Conservation (phyloP, 345 rosid genomes). For the Bruguiera parviflora region DNA sequence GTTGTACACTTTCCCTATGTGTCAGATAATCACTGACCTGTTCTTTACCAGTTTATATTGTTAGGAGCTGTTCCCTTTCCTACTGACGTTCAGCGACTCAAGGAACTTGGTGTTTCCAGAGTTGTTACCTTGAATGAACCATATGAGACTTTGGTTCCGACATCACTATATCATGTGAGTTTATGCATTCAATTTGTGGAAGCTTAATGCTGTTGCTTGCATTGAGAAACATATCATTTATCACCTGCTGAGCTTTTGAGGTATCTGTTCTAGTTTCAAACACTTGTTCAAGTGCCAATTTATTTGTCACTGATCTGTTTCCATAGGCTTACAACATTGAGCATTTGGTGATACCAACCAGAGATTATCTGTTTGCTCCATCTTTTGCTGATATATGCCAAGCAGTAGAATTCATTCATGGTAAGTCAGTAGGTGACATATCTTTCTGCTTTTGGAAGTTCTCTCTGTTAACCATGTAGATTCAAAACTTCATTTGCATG, state of each 20-base stretch:
- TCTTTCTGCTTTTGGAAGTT: too few relatives aligned
- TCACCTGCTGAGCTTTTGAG: background rate
- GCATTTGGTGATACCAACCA: constrained; percentile 94
- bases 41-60: constrained; percentile 24
- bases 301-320: constrained; percentile 4
- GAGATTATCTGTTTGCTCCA: constrained; percentile 98
- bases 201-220: too few relatives aligned
- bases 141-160: constrained; percentile 33
- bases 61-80: constrained; percentile 39
- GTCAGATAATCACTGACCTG: too few relatives aligned
- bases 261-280: background rate
- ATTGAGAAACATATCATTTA: too few relatives aligned
- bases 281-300: background rate
- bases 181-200: too few relatives aligned
- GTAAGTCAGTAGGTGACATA: constrained; percentile 33
- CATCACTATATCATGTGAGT: constrained; percentile 31
- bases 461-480: too few relatives aligned
- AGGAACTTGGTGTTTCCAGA: constrained; percentile 31
- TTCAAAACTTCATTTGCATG: background rate
- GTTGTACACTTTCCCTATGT: background rate
- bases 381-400: constrained; percentile 67
- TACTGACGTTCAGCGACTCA: constrained; percentile 30
- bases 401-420: constrained; percentile 82
- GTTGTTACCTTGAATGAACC: constrained; percentile 34
- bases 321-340: constrained; percentile 68